These are phyloP conservation scores for Pisolithus orientalis DNA, from an alignment of 768 basidiomycete genomes.

Conservation along the genomic window DNA sequence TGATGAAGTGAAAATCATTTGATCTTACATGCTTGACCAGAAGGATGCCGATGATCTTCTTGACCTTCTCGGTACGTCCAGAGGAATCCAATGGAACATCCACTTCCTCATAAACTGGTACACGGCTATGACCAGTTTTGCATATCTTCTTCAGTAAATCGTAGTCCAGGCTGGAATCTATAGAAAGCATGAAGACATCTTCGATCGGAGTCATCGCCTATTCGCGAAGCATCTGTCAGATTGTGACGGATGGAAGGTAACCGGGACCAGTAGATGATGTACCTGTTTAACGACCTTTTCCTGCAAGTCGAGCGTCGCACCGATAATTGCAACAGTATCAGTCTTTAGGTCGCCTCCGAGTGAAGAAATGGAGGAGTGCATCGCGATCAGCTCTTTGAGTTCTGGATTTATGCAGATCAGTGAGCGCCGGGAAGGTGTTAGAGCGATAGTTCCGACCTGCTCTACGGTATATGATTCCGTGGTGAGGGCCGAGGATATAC, in stretches of 20 bases:
- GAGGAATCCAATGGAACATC: constrained; percentile 42
- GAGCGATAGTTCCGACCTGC: constrained; percentile 35
- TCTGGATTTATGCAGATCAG: constrained; percentile 32
- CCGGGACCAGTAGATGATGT: neutral
- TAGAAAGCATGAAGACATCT: constrained; percentile 82
- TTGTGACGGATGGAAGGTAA: neutral
- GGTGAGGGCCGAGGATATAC: constrained; percentile 70
- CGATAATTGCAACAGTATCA: constrained; percentile 87
- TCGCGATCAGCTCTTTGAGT: constrained; percentile 84
- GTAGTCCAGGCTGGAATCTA: constrained; percentile 78
- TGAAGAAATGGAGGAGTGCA: constrained; percentile 68
- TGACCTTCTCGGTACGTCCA: constrained; percentile 46
- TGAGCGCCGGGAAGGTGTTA: neutral
- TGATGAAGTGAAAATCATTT: neutral
- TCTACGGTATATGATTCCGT: constrained; percentile 87
- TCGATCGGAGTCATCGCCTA: constrained; percentile 80
- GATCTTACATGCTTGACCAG: constrained; percentile 67
- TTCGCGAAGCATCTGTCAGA: neutral
- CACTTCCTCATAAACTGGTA: constrained; percentile 77
- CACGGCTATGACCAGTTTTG: constrained; percentile 75
- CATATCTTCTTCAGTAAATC: constrained; percentile 71
- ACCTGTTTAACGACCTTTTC: constrained; percentile 76
- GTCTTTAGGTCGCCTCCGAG: constrained; percentile 82
- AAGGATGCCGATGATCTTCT: constrained; percentile 82
- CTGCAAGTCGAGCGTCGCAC: constrained; percentile 83